These are phyloP conservation scores for Zygosaccharomyces rouxii DNA, from an alignment of 805 yeast species.

Conservation along the genomic window DNA sequence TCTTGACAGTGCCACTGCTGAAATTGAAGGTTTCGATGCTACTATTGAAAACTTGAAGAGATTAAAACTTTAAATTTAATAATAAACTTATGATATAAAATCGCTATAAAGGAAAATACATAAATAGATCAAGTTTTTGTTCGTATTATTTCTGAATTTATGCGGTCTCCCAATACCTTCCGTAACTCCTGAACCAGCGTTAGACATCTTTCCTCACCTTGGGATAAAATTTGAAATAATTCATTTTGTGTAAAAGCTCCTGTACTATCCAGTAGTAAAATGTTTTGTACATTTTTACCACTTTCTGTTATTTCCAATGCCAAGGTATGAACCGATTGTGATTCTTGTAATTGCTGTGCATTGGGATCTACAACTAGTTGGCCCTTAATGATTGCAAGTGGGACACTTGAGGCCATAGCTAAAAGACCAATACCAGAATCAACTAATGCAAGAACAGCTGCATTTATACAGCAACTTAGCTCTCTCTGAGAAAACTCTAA, in stretches of 20 bases:
- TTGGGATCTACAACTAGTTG: conserved; percentile 44
- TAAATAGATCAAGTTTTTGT: conserved; percentile 4
- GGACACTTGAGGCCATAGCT: conserved; percentile 55
- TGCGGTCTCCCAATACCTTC: conserved; percentile 43
- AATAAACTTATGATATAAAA: neutral
- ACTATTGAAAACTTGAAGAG: conserved; percentile 82
- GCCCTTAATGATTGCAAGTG: conserved; percentile 40
- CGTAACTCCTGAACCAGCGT: conserved; percentile 44
- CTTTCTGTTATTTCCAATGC: conserved; percentile 52
- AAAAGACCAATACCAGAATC: conserved; percentile 74
- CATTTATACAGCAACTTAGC: conserved; percentile 66
- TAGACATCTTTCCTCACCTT: conserved; percentile 46
- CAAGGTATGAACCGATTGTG: conserved; percentile 60
- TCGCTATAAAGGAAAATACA: neutral
- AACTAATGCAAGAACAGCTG: conserved; percentile 65
- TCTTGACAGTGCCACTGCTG: conserved; percentile 71
- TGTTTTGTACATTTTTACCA: conserved; percentile 43
- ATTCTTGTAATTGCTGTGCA: conserved; percentile 38
- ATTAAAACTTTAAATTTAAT: conserved; percentile 42
- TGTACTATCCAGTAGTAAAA: conserved; percentile 66
- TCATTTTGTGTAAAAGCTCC: conserved; percentile 63
- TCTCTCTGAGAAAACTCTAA: conserved; percentile 42
- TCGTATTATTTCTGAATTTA: conserved; percentile 26
- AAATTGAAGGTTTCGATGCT: conserved; percentile 82
- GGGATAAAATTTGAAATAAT: conserved; percentile 49